Evolutionary conservation across 1,139 yeast species (phyloP).

Genomic region (Candida sp.): DNA sequence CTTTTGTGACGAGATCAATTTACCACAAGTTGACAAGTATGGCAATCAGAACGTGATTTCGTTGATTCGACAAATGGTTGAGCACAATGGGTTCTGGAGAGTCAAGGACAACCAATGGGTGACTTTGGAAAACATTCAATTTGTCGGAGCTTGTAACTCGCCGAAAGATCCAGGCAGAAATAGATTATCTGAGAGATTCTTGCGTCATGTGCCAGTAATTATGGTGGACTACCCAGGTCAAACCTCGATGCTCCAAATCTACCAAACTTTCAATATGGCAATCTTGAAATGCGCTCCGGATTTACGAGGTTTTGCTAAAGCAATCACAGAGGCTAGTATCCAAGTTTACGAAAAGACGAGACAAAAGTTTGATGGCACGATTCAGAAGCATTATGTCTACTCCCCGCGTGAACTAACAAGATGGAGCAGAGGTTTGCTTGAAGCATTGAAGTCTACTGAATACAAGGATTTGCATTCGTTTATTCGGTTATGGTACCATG

Average conservation of each 20-base stretch:
- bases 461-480: constrained; percentile 44
- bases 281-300: constrained; percentile 67
- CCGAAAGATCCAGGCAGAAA: constrained; percentile 82
- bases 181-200: constrained; percentile 60
- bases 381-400: constrained; percentile 67
- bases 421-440: constrained; percentile 81
- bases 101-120: constrained; percentile 69
- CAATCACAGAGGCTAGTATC: constrained; percentile 70
- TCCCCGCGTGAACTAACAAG: constrained; percentile 94
- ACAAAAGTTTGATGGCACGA: constrained; percentile 33
- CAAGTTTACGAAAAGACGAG: constrained; percentile 58
- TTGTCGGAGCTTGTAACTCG: constrained; percentile 97
- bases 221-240: constrained; percentile 83
- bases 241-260: constrained; percentile 70
- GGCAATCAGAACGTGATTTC: constrained; percentile 82
- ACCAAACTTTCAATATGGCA: constrained; percentile 60
- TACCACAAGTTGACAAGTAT: constrained; percentile 75
- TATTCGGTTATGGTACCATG: constrained; percentile 80
- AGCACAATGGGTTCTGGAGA: constrained; percentile 81
- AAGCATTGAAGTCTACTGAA: constrained; percentile 50
- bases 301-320: constrained; percentile 54
- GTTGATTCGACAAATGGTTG: constrained; percentile 76
- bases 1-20: constrained; percentile 92
- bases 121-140: constrained; percentile 63
- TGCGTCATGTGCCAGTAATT: constrained; percentile 69